Evolutionary conservation across 2,329 filamentous ascomycete species (phyloP), one percentile per base, ranked within the genome.

Genomic region (Aspergillus tamarii): DNA sequence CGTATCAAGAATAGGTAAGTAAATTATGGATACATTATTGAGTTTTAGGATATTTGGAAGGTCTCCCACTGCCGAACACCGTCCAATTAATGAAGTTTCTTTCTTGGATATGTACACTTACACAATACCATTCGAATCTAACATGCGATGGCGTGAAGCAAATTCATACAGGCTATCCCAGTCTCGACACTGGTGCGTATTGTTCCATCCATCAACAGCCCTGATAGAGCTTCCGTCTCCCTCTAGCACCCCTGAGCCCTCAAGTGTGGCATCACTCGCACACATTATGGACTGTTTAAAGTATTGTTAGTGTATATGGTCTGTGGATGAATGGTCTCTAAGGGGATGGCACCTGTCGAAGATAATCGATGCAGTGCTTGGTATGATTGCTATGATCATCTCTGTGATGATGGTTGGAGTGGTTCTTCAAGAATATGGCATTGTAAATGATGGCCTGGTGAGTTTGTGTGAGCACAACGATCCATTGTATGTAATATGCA

Each of bases 111-210:
- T 19, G 12, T 34, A 12, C 2, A 39, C 52, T 36, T 39, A 53
- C n/a, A 26, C 52, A 26, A 23, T 55, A 26, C 52, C 52, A 9
- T 21, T 34, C 2, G 8, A n/a, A 21, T 55, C 52, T 4, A 8
- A 34, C 19, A 55, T 21, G 30, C 52, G 52, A 39, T 39, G 34
- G 2, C 34, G n/a, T 26, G 52, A 36, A 8, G 52, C 52, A 55
- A 55, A 55, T 7, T 41, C 14, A 19, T 55, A 39, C 7, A 55
- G 23, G 12, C 52, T 55, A 34, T 39, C 32, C n/a, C n/a, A 55
- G 6, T 55, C 32, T 36, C 52, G 52, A 39, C 52, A 55, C 16
- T 55, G 52, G 16, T 55, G 52, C 4, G 52, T 55, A n/a, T n/a
- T 55, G 12, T 39, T 55, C 52, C 52, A 55, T 1, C 52, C 52